phyloP scores from a whole-genome alignment of 495 filamentous ascomycete genomes.

The Lophiotrema nucula region DNA sequence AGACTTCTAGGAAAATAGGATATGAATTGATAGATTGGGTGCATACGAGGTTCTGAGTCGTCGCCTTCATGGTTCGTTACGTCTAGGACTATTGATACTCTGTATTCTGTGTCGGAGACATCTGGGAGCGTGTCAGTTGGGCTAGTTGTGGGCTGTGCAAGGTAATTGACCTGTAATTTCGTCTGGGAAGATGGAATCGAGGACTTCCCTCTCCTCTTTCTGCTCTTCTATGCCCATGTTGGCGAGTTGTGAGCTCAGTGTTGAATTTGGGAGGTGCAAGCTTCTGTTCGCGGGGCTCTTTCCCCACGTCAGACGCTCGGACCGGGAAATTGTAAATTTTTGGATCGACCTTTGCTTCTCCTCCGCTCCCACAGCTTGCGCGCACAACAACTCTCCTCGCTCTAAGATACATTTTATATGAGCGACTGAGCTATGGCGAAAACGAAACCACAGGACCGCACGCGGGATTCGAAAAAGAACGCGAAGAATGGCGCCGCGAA shows the following conservation, averaged over 20 bases:
- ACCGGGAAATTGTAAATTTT: neutral
- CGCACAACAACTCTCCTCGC: too few species aligned
- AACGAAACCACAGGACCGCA: constrained; percentile 35
- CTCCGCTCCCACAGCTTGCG: too few species aligned
- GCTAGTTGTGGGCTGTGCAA: neutral
- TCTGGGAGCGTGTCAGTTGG: constrained; percentile 49
- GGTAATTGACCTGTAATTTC: constrained; percentile 77
- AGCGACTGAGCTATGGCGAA: too few species aligned
- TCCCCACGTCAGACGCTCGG: constrained; percentile 8
- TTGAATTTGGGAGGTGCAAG: neutral
- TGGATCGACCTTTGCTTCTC: too few species aligned
- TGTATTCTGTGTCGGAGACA: constrained; percentile 80
- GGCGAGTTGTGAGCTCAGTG: neutral
- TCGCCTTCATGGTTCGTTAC: constrained; percentile 61
- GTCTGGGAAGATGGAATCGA: constrained; percentile 96
- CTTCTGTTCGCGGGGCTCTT: neutral
- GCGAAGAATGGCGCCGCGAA: constrained; percentile 18
- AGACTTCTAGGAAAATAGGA: neutral
- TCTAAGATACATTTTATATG: too few species aligned
- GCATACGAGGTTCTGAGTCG: constrained; percentile 50
- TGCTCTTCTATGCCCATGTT: constrained; percentile 92
- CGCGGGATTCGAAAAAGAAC: constrained; percentile 28
- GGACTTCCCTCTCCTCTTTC: constrained; percentile 90
- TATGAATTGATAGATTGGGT: too few species aligned
- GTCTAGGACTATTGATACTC: constrained; percentile 79